These are phyloP conservation scores for Diaporthe citri DNA, from an alignment of 2,329 filamentous ascomycete genomes.

Conservation along the genomic window DNA sequence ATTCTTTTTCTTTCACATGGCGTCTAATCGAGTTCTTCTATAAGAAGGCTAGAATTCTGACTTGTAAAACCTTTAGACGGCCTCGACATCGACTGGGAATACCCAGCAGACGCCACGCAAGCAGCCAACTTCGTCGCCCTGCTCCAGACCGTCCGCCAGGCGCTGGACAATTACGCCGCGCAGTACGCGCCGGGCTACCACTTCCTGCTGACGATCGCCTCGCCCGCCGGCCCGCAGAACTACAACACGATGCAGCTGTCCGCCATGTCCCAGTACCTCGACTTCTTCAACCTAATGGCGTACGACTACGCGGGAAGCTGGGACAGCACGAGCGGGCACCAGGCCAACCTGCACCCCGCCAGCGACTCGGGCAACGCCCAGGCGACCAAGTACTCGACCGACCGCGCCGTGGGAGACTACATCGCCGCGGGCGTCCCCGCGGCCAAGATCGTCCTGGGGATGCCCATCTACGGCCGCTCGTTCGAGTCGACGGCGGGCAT, in stretches of 20 bases:
- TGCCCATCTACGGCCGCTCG: constrained; percentile 83
- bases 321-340: constrained; percentile 73
- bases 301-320: constrained; percentile 82
- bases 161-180: constrained; percentile 63
- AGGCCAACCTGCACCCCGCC: constrained; percentile 75
- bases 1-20: no score
- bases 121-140: constrained; percentile 60
- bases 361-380: constrained; percentile 61
- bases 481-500: constrained; percentile 76
- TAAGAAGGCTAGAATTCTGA: neutral
- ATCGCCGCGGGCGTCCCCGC: constrained; percentile 70
- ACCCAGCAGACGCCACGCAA: constrained; percentile 53
- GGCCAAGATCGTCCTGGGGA: constrained; percentile 79
- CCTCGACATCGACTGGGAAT: constrained; percentile 60
- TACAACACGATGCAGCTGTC: constrained; percentile 61
- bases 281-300: constrained; percentile 75
- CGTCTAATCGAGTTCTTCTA: fast-evolving
- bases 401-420: constrained; percentile 76
- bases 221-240: constrained; percentile 61
- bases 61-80: constrained; percentile 56
- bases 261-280: constrained; percentile 61
- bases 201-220: constrained; percentile 67
- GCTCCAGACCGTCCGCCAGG: constrained; percentile 57
- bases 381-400: constrained; percentile 78
- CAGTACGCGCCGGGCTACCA: constrained; percentile 60